phyloP scores from a whole-genome alignment of 257 asterid genomes.

The Plantago elongata region DNA sequence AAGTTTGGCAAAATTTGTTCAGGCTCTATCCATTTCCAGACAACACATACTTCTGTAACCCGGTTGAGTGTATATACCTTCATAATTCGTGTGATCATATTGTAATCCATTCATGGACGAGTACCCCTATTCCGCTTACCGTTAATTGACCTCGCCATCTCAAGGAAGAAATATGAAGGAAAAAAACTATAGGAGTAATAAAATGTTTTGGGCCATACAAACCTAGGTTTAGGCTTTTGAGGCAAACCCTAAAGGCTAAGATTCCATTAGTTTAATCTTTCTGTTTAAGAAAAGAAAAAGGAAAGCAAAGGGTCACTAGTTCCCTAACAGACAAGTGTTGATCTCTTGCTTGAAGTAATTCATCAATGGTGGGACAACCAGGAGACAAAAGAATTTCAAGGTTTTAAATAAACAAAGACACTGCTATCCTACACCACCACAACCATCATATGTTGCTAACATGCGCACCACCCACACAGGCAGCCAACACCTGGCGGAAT shows the following conservation, averaged over 20 bases:
- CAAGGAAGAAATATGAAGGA: too few species aligned
- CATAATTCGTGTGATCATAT: too few species aligned
- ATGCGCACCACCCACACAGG: slow-evolving; percentile 16
- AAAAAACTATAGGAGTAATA: too few species aligned
- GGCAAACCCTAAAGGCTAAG: neutral
- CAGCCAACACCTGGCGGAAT: slow-evolving; percentile 31
- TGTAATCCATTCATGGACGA: too few species aligned
- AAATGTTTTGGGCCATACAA: neutral
- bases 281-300: too few species aligned
- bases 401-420: neutral
- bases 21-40: too few species aligned
- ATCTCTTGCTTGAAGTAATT: slow-evolving; percentile 15
- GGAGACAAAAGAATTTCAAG: slow-evolving; percentile 5
- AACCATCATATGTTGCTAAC: slow-evolving; percentile 16
- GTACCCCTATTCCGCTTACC: too few species aligned
- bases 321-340: slow-evolving; percentile 17
- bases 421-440: slow-evolving; percentile 9
- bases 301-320: too few species aligned
- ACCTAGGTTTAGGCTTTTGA: slow-evolving; percentile 9
- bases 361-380: slow-evolving; percentile 13
- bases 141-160: too few species aligned
- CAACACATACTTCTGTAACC: too few species aligned
- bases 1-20: too few species aligned
- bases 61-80: too few species aligned
- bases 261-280: neutral